Evolutionary conservation across 164 flowering plant species (phyloP), one percentile per base, ranked within the genome.

Genomic region (Vitis cinerea): DNA sequence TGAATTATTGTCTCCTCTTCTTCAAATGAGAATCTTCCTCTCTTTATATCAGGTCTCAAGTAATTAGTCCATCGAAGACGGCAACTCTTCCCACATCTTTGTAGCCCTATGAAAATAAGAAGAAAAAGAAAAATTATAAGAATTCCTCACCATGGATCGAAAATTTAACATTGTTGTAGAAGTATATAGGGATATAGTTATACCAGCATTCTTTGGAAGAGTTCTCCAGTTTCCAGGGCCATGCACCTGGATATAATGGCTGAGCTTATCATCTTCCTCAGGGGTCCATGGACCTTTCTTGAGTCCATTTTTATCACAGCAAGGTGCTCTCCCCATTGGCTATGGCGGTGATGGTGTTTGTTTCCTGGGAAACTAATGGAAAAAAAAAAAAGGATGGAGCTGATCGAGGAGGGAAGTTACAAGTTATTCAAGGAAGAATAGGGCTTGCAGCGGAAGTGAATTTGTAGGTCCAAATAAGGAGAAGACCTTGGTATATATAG

Each of bases 11-110:
- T 80, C 61, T 87, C 85, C 79, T 89, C 94, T 73, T 89, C 94
- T 66, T 89, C 89, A 47, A 78, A 75, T 0, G 94, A 84, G 66
- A 89, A 86, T 50, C 81, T 82, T 14, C 89, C 94, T 71, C 90
- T 77, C 78, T 87, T 89, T 59, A 89, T 87, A 75, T 89, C 94
- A 16, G 94, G 94, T 58, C 94, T 78, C 44, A 89, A 71, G 53
- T 89, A 89, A 49, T 89, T 89, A 0, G 91, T 89, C 94, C 94
- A 89, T 12, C 94, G 72, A 16, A 89, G 90, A 11, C 94, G 76
- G 67, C 94, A 89, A 68, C 94, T 89, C 78, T 89, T 89, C 14
- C 94, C 94, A 76, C 94, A 89, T 67, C 94, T 82, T 50, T 86
- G 80, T 9, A 89, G 83, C 37, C 88, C 92, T 70, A 61, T 30